phyloP scores from a whole-genome alignment of 352 stramenopile species.

The Discostella stelligera region DNA sequence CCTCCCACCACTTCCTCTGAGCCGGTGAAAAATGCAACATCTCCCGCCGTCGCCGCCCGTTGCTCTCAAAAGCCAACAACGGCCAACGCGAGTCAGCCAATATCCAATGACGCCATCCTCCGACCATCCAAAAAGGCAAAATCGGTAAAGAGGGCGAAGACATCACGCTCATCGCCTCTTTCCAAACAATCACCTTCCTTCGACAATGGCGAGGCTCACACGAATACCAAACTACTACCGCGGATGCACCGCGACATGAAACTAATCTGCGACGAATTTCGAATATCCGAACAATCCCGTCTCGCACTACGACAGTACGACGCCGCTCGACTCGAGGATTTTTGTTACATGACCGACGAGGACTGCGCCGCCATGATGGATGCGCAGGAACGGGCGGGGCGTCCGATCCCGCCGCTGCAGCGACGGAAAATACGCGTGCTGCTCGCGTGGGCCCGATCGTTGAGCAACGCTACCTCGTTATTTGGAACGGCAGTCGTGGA shows the following conservation, averaged over 20 bases:
- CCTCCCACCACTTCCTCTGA: not conserved
- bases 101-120: too few species aligned
- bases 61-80: not conserved
- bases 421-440: slow-evolving; percentile 40
- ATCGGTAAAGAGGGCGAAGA: not conserved
- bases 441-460: slow-evolving; percentile 23
- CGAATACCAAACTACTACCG: slow-evolving; percentile 11
- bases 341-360: slow-evolving; percentile 37
- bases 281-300: slow-evolving; percentile 32
- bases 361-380: slow-evolving; percentile 33
- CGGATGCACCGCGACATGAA: slow-evolving; percentile 28
- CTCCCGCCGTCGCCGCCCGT: not conserved
- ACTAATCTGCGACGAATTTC: slow-evolving; percentile 40
- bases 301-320: slow-evolving; percentile 37
- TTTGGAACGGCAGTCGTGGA: slow-evolving; percentile 8
- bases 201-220: not conserved
- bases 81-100: not conserved
- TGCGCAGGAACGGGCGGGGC: slow-evolving; percentile 16
- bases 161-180: not conserved
- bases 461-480: slow-evolving; percentile 10
- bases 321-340: slow-evolving; percentile 33
- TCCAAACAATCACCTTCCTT: not conserved
- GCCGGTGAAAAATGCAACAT: not conserved
- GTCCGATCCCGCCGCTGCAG: slow-evolving; percentile 30
- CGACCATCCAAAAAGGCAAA: not conserved